These are phyloP conservation scores for Chaetothyriales sp. DNA, from an alignment of 2,329 filamentous ascomycete species.

Conservation along the genomic window DNA sequence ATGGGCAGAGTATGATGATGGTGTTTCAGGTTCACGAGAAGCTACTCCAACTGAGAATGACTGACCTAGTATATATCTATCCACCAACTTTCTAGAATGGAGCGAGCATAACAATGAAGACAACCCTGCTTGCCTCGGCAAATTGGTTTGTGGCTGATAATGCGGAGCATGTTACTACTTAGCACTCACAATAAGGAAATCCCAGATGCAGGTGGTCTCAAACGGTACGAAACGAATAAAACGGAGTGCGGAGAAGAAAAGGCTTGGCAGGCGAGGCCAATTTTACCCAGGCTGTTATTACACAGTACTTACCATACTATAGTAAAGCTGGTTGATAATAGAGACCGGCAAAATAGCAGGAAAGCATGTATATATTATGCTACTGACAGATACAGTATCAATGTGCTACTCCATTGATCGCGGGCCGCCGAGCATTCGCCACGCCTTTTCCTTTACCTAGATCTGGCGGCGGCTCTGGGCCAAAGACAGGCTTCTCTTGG, in stretches of 20 bases:
- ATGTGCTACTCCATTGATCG: background rate
- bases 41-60: background rate
- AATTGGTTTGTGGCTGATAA: too few species aligned
- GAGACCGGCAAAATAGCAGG: background rate
- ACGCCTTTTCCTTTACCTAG: background rate
- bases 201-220: too few species aligned
- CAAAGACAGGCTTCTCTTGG: conserved; percentile 28
- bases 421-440: background rate
- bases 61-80: background rate
- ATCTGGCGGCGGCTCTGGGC: conserved; percentile 37
- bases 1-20: background rate
- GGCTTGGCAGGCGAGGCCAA: too few species aligned
- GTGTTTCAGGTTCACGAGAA: background rate
- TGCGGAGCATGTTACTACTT: too few species aligned
- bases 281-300: too few species aligned
- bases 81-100: too few species aligned
- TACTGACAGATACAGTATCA: background rate
- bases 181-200: too few species aligned
- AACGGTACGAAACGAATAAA: too few species aligned
- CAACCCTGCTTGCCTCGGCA: too few species aligned
- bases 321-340: background rate
- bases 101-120: too few species aligned
- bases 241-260: too few species aligned
- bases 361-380: background rate
- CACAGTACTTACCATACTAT: too few species aligned